Base-by-base conservation (phyloP, 2,329 filamentous ascomycete genomes). In the Epichloe coenophiala region DNA sequence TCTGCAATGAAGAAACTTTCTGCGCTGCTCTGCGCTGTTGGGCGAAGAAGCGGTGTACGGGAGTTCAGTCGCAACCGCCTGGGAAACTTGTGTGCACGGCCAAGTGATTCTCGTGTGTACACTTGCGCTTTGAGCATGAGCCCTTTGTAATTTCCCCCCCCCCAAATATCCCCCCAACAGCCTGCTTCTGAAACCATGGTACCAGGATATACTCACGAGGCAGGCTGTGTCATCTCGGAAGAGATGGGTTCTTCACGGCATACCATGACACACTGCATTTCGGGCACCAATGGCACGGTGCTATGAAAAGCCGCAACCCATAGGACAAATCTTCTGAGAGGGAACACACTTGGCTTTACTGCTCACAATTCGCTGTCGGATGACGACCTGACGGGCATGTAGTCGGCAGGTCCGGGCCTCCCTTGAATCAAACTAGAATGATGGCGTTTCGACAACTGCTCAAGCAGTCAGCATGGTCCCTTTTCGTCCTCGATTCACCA, bases 31-130 rank as follows among this genome's bases (percentile, higher is more conserved):
- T 31, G 27, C 27, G 0, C 8, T n/a, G 12, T 27, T 17, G 15
- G 17, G 4, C 41, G n/a, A 45, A 50, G 33, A 45, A 45, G 48
- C 42, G 48, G 48, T 50, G 42, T 45, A 45, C 42, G 35, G 36
- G 35, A 31, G 33, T n/a, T 44, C 48, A 27, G n/a, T 23, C 42
- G n/a, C 9, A 31, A 11, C 13, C 2, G 21, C 13, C 11, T 15
- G 41, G 12, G 23, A 12, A n/a, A 13, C 15, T 44, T 7, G 0
- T 31, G 1, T 44, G 23, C 21, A 44, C 12, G 23, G 23, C 7
- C 0, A 15, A 44, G 23, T 11, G 27, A 31, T 11, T 11, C 27
- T 31, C 27, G 8, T 31, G 27, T 31, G 27, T 31, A 11, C 27
- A 31, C 27, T 5, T 23, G 21, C 19, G 11, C 21, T 17, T 6